A percentile compares a stretch with the other conserved stretches of the same genome.
Conservation (phyloP, 1,139 yeast species). For the Candida tetrigidarum region DNA sequence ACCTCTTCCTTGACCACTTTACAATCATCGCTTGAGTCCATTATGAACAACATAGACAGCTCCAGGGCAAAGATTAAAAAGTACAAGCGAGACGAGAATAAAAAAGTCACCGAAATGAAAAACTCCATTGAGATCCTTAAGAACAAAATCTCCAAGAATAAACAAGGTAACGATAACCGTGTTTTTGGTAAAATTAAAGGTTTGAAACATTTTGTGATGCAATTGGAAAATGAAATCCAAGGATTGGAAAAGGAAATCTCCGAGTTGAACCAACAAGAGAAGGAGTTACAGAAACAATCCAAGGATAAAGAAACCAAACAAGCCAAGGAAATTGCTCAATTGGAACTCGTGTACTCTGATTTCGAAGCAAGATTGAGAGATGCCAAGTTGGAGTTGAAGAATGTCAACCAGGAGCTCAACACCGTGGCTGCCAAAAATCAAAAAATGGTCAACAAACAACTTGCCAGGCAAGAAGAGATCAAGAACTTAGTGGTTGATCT, state of each 20-base stretch:
- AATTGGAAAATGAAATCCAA: constrained; percentile 42
- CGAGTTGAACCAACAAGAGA: constrained; percentile 21
- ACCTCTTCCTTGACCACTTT: constrained; percentile 61
- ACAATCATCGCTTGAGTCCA: constrained; percentile 64
- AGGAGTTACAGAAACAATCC: constrained; percentile 22
- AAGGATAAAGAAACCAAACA: constrained; percentile 26
- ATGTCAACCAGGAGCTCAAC: constrained; percentile 26
- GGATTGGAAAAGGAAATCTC: constrained; percentile 27
- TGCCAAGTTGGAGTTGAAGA: constrained; percentile 27
- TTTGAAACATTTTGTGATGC: constrained; percentile 44
- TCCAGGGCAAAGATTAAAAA: constrained; percentile 59
- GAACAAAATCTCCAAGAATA: constrained; percentile 46
- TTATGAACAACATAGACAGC: constrained; percentile 56
- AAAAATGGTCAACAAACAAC: constrained; percentile 31
- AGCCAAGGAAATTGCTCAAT: constrained; percentile 25
- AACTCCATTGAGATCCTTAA: constrained; percentile 62
- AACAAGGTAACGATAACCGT: constrained; percentile 33
- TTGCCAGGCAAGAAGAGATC: constrained; percentile 30
- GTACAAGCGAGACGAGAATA: constrained; percentile 64
- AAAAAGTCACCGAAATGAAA: constrained; percentile 53
- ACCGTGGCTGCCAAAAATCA: constrained; percentile 27
- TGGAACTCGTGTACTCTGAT: constrained; percentile 28
- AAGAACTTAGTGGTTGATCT: constrained; percentile 31
- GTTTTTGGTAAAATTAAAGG: constrained; percentile 46
- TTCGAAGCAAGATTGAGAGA: constrained; percentile 31